Base-by-base conservation (phyloP, 371 early-diverging fungal species). In the Zopfochytrium polystomum region DNA sequence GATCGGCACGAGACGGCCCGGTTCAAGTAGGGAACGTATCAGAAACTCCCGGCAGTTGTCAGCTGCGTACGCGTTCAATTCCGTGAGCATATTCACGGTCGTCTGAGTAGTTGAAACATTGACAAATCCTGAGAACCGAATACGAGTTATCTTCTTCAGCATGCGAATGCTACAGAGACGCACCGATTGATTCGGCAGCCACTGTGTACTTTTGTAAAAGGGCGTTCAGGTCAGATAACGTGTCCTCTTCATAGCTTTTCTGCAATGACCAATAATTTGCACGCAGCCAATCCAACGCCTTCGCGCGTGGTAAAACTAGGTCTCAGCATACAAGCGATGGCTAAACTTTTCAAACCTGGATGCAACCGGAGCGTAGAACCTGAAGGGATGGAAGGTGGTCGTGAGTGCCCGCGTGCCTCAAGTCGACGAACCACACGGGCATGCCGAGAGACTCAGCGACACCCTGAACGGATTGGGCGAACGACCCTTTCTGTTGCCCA, bases 351-450 rank as follows among this genome's bases (percentile, higher is more conserved):
- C 57, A 3, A 9, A 76, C 77, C 68, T 81, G 82, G 2, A 38
- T 48, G 55, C 81, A 77, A 0, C 77, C 82, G 4, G 72, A 47
- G n/a, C 80, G 66, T 52, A 85, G 64, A 1, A 81, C 54, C 1
- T 70, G 32, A 31, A 85, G 59, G 5, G 67, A 66, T 3, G 85
- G 85, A 2, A 85, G 60, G 27, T 70, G 52, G 55, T 81, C 83
- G 56, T 85, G 85, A 15, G 85, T 85, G 1, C 74, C 83, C 1
- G 78, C 70, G 53, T 85, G 85, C 7, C 85, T 58, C 27, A 85
- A 69, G 61, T 85, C 85, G 30, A 85, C 85, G 58, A 85, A 81
- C 83, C 85, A 85, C n/a, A 71, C 65, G 2, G 85, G 85, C 48
- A 85, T 71, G 6, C 82, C 85, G 34, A 85, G 57, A 20, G 72